Evolutionary conservation across 179 eudicot genomes (phyloP).

Genomic region (Spergularia azorica): DNA sequence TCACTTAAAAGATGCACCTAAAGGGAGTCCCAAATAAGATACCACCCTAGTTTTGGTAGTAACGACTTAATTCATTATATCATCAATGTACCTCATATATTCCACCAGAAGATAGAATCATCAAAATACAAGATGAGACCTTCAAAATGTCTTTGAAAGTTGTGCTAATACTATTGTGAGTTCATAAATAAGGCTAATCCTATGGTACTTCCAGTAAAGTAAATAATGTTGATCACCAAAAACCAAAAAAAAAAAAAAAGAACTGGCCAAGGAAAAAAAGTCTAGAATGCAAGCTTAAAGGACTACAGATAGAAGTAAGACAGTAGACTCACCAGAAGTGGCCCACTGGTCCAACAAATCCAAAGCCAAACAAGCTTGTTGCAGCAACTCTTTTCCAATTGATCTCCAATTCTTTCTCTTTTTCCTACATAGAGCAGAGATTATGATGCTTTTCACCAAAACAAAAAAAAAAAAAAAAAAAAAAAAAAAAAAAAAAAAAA

Average conservation of each 20-base stretch:
- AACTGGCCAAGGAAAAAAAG: not conserved
- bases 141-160: not conserved
- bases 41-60: too few species aligned
- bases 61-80: too few species aligned
- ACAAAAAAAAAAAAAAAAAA: not conserved
- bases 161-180: not conserved
- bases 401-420: slow-evolving; percentile 56
- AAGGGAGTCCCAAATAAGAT: too few species aligned
- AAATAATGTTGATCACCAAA: too few species aligned
- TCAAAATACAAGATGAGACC: not conserved
- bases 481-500: not conserved
- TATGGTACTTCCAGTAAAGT: not conserved
- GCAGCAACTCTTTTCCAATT: slow-evolving; percentile 96
- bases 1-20: too few species aligned
- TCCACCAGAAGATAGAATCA: not conserved
- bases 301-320: not conserved
- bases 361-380: slow-evolving; percentile 92
- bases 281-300: not conserved
- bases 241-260: not conserved
- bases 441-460: slow-evolving; percentile 4
- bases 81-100: not conserved
- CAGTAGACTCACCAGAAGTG: slow-evolving; percentile 82
- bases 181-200: not conserved
- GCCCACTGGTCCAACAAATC: slow-evolving; percentile 94
- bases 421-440: slow-evolving; percentile 44